phyloP scores from a whole-genome alignment of 495 filamentous ascomycete genomes.

The Penicillium longicatenatum region DNA sequence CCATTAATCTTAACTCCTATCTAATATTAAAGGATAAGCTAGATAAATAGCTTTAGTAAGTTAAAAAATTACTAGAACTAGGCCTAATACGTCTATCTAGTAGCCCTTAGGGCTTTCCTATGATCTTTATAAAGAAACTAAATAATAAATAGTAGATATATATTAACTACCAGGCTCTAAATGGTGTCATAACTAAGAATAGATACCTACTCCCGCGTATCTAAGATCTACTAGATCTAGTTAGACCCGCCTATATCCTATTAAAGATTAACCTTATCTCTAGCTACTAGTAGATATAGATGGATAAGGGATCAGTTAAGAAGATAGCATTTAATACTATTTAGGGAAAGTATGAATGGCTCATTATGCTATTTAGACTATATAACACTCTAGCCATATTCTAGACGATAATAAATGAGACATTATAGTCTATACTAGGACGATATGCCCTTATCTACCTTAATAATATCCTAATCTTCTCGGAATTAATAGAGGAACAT shows the following conservation, averaged over 20 bases:
- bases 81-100: no score
- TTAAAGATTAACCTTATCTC: neutral
- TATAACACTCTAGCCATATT: neutral
- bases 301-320: neutral
- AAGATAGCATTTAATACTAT: neutral
- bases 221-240: no score
- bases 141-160: no score
- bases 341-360: neutral
- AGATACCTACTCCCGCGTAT: no score
- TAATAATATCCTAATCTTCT: constrained; percentile 1
- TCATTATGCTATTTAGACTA: neutral
- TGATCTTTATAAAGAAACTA: no score
- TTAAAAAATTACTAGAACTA: no score
- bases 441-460: neutral
- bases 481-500: neutral
- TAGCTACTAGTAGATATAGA: neutral
- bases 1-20: no score
- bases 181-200: neutral
- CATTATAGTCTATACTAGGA: neutral
- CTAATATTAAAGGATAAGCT: no score
- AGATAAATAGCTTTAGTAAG: no score
- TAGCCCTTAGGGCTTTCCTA: no score
- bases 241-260: neutral
- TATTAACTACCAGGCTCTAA: neutral
- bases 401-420: neutral